These are phyloP conservation scores for Tricholomella constricta DNA, from an alignment of 768 basidiomycete species.

Conservation along the genomic window DNA sequence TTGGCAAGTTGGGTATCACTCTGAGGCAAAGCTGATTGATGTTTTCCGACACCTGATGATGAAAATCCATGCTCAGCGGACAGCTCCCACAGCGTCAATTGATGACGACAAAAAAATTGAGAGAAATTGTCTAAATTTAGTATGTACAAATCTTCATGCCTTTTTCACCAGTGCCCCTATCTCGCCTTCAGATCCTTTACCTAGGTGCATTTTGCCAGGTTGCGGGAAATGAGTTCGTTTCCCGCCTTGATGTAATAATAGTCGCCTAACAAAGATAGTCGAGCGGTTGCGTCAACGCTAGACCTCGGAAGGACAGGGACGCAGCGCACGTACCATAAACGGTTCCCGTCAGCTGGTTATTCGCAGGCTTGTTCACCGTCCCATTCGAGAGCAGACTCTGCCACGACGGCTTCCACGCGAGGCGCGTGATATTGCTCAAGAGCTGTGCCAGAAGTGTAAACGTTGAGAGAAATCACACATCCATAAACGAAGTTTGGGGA, in stretches of 20 bases:
- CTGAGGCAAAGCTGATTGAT: not conserved
- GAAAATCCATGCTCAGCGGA: too few relatives aligned
- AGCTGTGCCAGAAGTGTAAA: slow-evolving; percentile 12
- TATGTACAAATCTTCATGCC: not conserved
- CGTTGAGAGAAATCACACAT: not conserved
- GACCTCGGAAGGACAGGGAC: not conserved
- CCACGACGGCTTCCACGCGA: slow-evolving; percentile 21
- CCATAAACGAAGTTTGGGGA: not conserved
- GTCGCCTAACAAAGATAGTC: slow-evolving; percentile 43
- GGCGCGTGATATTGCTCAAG: slow-evolving; percentile 12
- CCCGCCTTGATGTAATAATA: slow-evolving; percentile 63
- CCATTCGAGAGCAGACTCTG: slow-evolving; percentile 22
- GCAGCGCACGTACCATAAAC: slow-evolving; percentile 39
- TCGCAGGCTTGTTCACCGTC: slow-evolving; percentile 20
- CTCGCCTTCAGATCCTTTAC: not conserved
- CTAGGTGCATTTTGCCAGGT: slow-evolving; percentile 40
- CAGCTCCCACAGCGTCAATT: too few relatives aligned
- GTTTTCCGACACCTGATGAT: too few relatives aligned
- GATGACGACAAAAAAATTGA: not conserved
- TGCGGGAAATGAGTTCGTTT: slow-evolving; percentile 50
- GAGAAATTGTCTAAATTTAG: too few relatives aligned
- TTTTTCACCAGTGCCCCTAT: not conserved
- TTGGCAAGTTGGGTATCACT: not conserved
- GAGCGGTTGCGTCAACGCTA: too few relatives aligned
- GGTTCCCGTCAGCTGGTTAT: slow-evolving; percentile 16